Conservation (phyloP, 805 yeast genomes). For the Metschnikowia santaceciliae region DNA sequence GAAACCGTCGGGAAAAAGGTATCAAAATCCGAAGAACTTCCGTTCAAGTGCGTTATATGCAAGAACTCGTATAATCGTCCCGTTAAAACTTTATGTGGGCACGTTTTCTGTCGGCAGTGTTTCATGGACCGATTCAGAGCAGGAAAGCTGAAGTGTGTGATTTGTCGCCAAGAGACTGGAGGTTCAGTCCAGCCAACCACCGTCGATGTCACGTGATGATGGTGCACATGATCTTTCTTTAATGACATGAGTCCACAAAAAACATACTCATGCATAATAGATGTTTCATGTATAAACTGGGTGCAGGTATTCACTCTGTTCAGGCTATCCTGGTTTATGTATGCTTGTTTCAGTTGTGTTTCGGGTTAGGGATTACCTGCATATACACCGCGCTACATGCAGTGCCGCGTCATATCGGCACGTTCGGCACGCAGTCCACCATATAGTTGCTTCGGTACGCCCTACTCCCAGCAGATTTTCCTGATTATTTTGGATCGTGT, state of each 20-base stretch:
- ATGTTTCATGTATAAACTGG: too few relatives aligned
- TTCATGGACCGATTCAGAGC: constrained; percentile 46
- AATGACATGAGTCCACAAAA: neutral
- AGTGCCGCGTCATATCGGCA: neutral
- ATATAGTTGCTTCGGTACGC: neutral
- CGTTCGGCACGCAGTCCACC: neutral
- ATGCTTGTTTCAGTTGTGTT: too few relatives aligned
- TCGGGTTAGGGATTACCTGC: too few relatives aligned
- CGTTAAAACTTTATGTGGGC: constrained; percentile 57
- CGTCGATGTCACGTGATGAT: neutral
- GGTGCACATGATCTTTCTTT: neutral
- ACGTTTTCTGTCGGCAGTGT: constrained; percentile 61
- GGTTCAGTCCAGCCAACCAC: constrained; percentile 55
- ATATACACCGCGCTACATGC: neutral
- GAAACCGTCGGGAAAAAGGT: constrained; percentile 35
- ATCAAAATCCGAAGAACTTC: constrained; percentile 23
- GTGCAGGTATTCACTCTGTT: too few relatives aligned
- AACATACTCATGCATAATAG: too few relatives aligned
- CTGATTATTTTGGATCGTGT: too few relatives aligned
- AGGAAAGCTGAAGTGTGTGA: constrained; percentile 43
- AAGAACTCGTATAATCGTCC: constrained; percentile 51
- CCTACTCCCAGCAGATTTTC: neutral
- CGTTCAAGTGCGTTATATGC: constrained; percentile 64
- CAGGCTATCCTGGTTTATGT: too few relatives aligned
- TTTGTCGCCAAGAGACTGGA: constrained; percentile 58